Conservation (phyloP, 2,329 filamentous ascomycete species). For the Aspergillus cejpii region DNA sequence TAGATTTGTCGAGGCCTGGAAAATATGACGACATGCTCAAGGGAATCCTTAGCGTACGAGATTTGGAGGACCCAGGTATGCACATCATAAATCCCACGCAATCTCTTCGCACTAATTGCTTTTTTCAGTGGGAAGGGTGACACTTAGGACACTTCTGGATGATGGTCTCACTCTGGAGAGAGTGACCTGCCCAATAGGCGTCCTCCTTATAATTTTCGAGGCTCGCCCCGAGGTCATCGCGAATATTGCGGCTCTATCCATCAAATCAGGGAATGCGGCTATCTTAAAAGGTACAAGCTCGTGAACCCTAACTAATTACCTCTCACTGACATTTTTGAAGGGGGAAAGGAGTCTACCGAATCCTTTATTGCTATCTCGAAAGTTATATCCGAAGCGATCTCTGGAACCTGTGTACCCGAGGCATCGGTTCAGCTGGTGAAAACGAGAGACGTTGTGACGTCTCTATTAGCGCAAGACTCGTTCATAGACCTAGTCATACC, state of each 20-base stretch:
- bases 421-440: constrained; percentile 88
- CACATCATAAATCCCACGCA: constrained; percentile 15
- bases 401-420: constrained; percentile 67
- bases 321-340: constrained; percentile 35
- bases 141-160: constrained; percentile 76
- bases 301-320: neutral
- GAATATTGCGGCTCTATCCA: constrained; percentile 90
- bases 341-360: constrained; percentile 89
- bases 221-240: constrained; percentile 96
- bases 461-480: constrained; percentile 76
- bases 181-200: constrained; percentile 89
- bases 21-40: constrained; percentile 98
- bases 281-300: constrained; percentile 69
- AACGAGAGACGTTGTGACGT: constrained; percentile 80
- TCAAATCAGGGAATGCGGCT: constrained; percentile 95
- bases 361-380: constrained; percentile 89
- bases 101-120: constrained; percentile 9
- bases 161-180: constrained; percentile 78
- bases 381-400: constrained; percentile 73
- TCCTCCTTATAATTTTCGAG: constrained; percentile 98
- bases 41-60: constrained; percentile 82
- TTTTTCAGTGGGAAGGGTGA: constrained; percentile 67
- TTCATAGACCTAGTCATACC: constrained; percentile 95
- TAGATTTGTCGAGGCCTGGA: constrained; percentile 77
- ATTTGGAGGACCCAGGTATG: constrained; percentile 77